These are phyloP conservation scores for Epichloe sp. DNA, from an alignment of 2,329 filamentous ascomycete genomes.

Conservation along the genomic window DNA sequence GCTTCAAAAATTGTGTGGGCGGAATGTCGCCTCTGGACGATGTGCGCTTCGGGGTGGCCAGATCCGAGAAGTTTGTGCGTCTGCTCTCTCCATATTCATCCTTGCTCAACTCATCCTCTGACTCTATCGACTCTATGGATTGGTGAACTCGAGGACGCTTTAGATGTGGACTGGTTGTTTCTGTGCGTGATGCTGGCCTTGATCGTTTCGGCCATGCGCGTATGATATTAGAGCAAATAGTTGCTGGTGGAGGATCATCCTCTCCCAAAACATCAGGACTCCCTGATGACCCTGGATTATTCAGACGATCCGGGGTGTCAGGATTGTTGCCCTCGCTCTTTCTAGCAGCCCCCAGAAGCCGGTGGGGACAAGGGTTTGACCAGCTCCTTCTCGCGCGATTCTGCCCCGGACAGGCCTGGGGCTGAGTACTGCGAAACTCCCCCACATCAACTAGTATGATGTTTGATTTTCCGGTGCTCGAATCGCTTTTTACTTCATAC, in stretches of 20 bases:
- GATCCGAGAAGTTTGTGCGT: conserved; percentile 7
- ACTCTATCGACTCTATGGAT: conserved; percentile 10
- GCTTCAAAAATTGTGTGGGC: conserved; percentile 10
- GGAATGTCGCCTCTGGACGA: conserved; percentile 16
- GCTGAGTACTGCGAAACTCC: background rate
- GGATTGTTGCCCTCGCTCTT: background rate
- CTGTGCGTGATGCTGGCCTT: background rate
- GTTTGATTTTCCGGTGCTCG: conserved; percentile 1
- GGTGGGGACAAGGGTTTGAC: conserved; percentile 13
- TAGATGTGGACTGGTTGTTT: conserved; percentile 5
- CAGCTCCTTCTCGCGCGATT: background rate
- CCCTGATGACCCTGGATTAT: background rate
- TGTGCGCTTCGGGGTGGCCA: background rate
- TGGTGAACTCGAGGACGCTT: conserved; percentile 7
- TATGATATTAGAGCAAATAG: conserved; percentile 13
- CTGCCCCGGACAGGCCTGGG: background rate
- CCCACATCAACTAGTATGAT: background rate
- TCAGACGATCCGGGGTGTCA: background rate
- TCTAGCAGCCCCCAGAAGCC: background rate
- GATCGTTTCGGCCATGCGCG: conserved; percentile 2
- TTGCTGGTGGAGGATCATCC: conserved; percentile 8
- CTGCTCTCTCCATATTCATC: conserved; percentile 6
- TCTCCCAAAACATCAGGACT: background rate
- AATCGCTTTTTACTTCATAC: background rate
- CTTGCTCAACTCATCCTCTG: conserved; percentile 19